Conservation (phyloP, 164 flowering plant genomes). For the Kingdonia uniflora region DNA sequence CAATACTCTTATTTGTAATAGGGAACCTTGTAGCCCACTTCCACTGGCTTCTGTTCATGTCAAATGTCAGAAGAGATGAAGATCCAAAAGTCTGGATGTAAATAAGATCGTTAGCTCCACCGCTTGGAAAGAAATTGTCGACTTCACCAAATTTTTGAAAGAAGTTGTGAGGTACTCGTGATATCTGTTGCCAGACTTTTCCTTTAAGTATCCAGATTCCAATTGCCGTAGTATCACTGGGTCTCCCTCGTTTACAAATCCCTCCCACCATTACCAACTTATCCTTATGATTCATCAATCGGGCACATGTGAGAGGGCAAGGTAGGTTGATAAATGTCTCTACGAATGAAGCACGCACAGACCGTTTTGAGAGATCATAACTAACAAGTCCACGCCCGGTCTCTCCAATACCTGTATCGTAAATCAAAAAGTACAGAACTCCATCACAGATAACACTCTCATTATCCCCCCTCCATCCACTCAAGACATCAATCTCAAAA, state of each 20-base stretch:
- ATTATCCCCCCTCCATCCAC: constrained; percentile 91
- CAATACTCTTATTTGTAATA: too few relatives aligned
- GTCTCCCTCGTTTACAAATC: constrained; percentile 65
- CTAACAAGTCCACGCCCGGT: constrained; percentile 58
- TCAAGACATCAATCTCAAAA: constrained; percentile 44
- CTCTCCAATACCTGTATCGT: constrained; percentile 55
- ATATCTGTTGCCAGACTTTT: constrained; percentile 65
- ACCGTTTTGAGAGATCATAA: constrained; percentile 41
- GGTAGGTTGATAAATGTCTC: constrained; percentile 59
- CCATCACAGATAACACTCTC: constrained; percentile 81
- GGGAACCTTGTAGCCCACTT: constrained; percentile 87
- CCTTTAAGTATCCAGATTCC: constrained; percentile 72
- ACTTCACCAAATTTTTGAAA: constrained; percentile 94
- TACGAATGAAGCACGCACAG: constrained; percentile 37
- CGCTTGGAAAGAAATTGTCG: constrained; percentile 86
- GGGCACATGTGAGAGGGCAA: constrained; percentile 79
- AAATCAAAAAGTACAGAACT: constrained; percentile 60
- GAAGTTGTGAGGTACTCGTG: constrained; percentile 76
- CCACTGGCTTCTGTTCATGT: constrained; percentile 61
- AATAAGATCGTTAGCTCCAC: constrained; percentile 62
- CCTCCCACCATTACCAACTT: constrained; percentile 94
- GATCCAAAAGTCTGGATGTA: constrained; percentile 90
- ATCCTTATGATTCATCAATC: constrained; percentile 76
- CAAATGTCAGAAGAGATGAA: constrained; percentile 63
- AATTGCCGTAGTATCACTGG: constrained; percentile 79